A percentile compares a stretch with the other conserved stretches of the same genome.
These are phyloP conservation scores for Vicia faba DNA, from an alignment of 306 rosid genomes.

Conservation along the genomic window DNA sequence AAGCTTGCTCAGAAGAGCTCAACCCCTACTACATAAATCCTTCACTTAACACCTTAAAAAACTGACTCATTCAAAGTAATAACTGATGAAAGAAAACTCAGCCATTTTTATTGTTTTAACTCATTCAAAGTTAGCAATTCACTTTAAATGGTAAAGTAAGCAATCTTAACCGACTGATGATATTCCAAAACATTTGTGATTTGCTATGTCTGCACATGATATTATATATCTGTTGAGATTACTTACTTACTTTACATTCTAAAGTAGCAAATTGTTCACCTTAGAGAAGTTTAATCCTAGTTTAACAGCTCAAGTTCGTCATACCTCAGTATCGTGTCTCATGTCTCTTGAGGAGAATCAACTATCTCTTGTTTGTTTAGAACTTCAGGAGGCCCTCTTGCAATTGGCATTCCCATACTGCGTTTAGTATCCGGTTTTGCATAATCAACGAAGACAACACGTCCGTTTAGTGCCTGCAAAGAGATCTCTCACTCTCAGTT, in stretches of 20 bases:
- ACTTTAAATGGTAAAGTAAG: not conserved
- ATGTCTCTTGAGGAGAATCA: constrained; percentile 25
- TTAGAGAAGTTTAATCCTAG: not conserved
- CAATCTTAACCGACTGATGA: not conserved
- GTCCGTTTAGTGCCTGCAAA: constrained; percentile 78
- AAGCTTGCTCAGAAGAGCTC: not conserved
- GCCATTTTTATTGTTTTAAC: not conserved
- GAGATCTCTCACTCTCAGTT: constrained; percentile 38
- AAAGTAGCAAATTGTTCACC: not conserved
- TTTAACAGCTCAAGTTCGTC: not conserved
- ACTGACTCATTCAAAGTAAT: constrained; percentile 30
- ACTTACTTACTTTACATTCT: constrained; percentile 1
- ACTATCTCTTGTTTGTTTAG: constrained; percentile 24
- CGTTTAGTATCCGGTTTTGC: constrained; percentile 59
- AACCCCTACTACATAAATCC: constrained; percentile 19
- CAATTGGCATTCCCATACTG: constrained; percentile 62
- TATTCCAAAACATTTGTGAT: not conserved
- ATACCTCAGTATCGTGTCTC: constrained; percentile 21
- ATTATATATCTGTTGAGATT: not conserved
- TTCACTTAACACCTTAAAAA: constrained; percentile 12
- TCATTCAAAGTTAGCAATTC: not conserved
- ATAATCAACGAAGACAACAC: constrained; percentile 78
- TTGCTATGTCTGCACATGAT: not conserved
- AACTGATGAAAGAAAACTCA: constrained; percentile 20
- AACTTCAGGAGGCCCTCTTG: constrained; percentile 84